phyloP scores from a whole-genome alignment of 1,284 basidiomycete species.

The Melampsora larici-populina region DNA sequence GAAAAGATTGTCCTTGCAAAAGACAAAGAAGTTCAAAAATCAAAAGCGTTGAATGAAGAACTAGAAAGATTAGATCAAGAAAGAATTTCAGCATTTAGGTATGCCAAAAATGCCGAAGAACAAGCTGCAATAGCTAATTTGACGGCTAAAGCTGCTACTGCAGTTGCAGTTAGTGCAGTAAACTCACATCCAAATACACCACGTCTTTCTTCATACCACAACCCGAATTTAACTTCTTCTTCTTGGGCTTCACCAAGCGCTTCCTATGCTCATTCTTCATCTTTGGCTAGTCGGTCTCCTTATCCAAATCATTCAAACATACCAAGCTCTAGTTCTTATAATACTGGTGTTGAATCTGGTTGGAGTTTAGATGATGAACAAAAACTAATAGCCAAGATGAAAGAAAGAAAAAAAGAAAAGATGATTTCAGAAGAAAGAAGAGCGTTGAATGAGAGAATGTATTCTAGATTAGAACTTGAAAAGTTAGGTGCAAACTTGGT shows the following conservation, averaged over 20 bases:
- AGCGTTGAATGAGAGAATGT: neutral
- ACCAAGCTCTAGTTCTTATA: neutral
- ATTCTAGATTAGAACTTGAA: neutral
- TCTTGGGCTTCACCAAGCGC: neutral
- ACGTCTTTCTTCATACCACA: neutral
- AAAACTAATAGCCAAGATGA: neutral
- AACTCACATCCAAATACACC: conserved; percentile 20
- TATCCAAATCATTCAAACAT: neutral
- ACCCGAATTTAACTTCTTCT: neutral
- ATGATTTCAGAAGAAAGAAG: neutral
- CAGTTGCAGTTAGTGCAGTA: conserved; percentile 37
- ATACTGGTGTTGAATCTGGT: neutral
- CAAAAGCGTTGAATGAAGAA: conserved; percentile 30
- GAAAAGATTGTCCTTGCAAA: conserved; percentile 33
- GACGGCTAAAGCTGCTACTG: conserved; percentile 38
- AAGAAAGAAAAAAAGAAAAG: neutral
- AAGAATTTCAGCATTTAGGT: conserved; percentile 25
- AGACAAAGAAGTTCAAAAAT: conserved; percentile 25
- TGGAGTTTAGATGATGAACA: neutral
- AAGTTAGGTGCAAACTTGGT: neutral
- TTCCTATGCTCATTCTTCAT: neutral
- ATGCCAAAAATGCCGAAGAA: conserved; percentile 40
- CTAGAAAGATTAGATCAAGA: conserved; percentile 38
- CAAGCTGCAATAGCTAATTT: conserved; percentile 34
- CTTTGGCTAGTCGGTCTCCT: neutral